Conservation (phyloP, 2,329 filamentous ascomycete species). For the Fusarium secorum region DNA sequence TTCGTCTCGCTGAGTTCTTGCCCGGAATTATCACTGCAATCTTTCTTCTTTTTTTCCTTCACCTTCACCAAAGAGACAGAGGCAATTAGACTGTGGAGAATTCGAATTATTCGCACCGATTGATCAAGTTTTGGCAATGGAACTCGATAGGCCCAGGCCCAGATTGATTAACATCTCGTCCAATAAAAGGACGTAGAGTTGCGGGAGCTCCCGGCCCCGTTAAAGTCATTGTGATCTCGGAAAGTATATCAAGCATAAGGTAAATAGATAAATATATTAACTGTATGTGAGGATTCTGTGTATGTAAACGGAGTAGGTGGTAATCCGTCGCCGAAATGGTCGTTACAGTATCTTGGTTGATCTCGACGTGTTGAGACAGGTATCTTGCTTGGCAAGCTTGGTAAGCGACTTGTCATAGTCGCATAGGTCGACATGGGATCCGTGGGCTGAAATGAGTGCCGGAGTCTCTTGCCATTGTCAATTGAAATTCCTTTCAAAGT, state of each 20-base stretch:
- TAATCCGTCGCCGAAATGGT: background rate
- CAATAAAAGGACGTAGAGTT: conserved; percentile 20
- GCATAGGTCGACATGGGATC: conserved; percentile 3
- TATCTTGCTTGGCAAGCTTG: conserved; percentile 4
- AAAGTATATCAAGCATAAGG: background rate
- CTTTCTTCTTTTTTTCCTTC: background rate
- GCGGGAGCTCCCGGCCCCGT: conserved; percentile 32
- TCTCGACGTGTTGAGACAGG: background rate
- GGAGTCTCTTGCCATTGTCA: conserved; percentile 6
- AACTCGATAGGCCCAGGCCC: conserved; percentile 10
- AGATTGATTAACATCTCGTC: conserved; percentile 5
- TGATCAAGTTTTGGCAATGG: conserved; percentile 1
- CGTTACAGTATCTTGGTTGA: background rate
- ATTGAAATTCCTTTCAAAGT: conserved; percentile 3
- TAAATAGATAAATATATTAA: background rate
- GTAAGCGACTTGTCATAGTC: conserved; percentile 12
- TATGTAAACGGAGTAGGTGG: background rate
- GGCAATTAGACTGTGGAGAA: background rate
- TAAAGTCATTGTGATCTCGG: background rate
- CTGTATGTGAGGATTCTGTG: background rate
- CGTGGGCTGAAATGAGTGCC: conserved; percentile 25
- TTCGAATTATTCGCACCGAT: conserved; percentile 13
- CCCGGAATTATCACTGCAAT: background rate
- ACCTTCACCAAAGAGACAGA: background rate
- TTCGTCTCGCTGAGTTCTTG: background rate